These are phyloP conservation scores for Hysterangium stoloniferum DNA, from an alignment of 768 basidiomycete species.

Conservation along the genomic window DNA sequence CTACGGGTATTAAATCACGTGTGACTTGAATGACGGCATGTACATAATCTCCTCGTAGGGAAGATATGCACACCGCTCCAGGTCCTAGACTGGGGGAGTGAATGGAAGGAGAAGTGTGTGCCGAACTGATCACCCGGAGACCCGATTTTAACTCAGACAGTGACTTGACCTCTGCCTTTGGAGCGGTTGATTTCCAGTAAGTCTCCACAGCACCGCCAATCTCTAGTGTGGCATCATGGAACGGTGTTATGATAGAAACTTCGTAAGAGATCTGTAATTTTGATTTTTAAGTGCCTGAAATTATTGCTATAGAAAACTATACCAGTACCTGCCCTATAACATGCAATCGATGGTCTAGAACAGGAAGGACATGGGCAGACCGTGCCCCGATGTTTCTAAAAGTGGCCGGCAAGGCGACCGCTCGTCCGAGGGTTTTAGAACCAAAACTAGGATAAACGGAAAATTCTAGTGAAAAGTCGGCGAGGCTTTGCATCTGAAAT, in stretches of 20 bases:
- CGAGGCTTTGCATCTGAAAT: constrained; percentile 77
- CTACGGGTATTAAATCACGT: constrained; percentile 82
- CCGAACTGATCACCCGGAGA: constrained; percentile 37
- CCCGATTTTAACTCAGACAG: constrained; percentile 29
- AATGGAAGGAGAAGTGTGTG: constrained; percentile 66
- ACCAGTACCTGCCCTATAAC: constrained; percentile 79
- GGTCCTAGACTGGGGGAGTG: constrained; percentile 38
- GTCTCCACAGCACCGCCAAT: constrained; percentile 95
- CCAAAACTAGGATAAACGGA: constrained; percentile 97
- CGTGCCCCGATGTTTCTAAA: constrained; percentile 47
- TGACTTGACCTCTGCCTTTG: constrained; percentile 25
- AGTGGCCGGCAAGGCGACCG: constrained; percentile 72
- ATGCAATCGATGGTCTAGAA: constrained; percentile 88
- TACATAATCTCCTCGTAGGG: constrained; percentile 83
- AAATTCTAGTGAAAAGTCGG: constrained; percentile 76
- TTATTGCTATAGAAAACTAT: background rate
- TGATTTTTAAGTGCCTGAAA: background rate
- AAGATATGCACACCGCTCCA: constrained; percentile 69
- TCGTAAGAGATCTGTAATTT: constrained; percentile 94
- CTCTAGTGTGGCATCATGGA: constrained; percentile 86
- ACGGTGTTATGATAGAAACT: constrained; percentile 77
- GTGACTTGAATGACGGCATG: constrained; percentile 88
- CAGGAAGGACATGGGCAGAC: constrained; percentile 41
- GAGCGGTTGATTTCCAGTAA: constrained; percentile 87
- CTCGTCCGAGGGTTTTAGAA: constrained; percentile 91